Evolutionary conservation across 1,284 basidiomycete species (phyloP), one percentile per base, ranked within the genome.

Genomic region (Fomitopsis palustris): DNA sequence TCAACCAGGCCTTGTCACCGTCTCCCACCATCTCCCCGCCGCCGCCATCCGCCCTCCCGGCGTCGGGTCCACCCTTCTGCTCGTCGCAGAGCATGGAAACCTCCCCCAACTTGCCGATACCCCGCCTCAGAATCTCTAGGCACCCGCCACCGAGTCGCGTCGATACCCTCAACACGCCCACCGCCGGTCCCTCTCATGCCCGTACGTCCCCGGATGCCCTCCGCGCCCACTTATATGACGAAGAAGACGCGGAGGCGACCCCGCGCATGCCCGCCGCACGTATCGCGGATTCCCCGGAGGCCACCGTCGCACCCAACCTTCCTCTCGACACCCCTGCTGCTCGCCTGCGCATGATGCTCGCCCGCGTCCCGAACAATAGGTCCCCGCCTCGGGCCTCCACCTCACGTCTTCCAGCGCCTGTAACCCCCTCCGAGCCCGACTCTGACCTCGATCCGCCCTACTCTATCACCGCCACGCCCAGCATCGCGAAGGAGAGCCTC

Each of bases 291-390:
- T 70, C 56, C 66, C 71, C 62, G 33, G 65, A 59, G 27, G 49
- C 49, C 49, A 63, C 39, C 10, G 27, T 65, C 9, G 60, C 62
- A 2, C 59, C 65, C 16, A 58, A 61, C 37, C 59, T 65, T 9
- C 70, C 72, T 6, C 68, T 70, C 27, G 77, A 81, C 53, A 82
- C 77, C 0, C 79, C 82, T 4, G 79, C 81, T 21, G 77, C 75
- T 25, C 81, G 81, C 42, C 78, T 88, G 33, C 83, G 86, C 38
- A 82, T 83, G 19, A 70, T 88, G 9, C 73, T 89, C 10, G 69
- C 75, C 42, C 80, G 75, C 63, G 74, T 76, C 54, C 74, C 75
- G 63, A 72, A 72, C 62, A 62, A 61, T 33, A 59, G 64, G 54
- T 62, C 62, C 53, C 69, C 63, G 66, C 68, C 54, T 21, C 68